These are phyloP conservation scores for Isabelozyma pseudorhagii DNA, from an alignment of 805 yeast species.

Conservation along the genomic window DNA sequence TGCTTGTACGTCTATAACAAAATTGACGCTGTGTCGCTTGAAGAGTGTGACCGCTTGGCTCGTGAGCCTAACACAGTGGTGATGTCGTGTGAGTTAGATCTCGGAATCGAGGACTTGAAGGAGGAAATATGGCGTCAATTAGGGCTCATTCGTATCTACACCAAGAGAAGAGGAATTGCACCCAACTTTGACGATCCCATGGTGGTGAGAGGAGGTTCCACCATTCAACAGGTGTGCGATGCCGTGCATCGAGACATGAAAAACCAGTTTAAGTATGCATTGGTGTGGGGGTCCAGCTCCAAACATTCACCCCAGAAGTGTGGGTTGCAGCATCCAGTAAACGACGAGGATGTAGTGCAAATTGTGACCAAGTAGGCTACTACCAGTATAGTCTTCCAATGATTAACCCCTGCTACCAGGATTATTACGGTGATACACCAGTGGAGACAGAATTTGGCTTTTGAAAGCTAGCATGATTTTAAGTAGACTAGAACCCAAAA, in stretches of 20 bases:
- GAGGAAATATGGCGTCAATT: conserved; percentile 93
- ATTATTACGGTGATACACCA: too few species aligned
- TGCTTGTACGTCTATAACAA: conserved; percentile 94
- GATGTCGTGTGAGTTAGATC: conserved; percentile 84
- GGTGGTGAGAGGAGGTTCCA: conserved; percentile 78
- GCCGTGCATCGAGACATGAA: conserved; percentile 91
- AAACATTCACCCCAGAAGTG: conserved; percentile 97
- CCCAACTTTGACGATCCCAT: conserved; percentile 88
- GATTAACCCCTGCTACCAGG: too few species aligned
- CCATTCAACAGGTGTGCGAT: conserved; percentile 86
- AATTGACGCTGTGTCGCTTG: conserved; percentile 91
- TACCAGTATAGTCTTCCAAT: too few species aligned
- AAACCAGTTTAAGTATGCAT: conserved; percentile 86
- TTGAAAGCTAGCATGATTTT: too few species aligned
- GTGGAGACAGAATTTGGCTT: too few species aligned
- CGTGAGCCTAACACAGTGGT: conserved; percentile 91
- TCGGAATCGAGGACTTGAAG: conserved; percentile 83
- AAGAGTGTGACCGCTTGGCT: conserved; percentile 90
- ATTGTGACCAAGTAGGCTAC: conserved; percentile 67
- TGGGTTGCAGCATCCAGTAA: conserved; percentile 77
- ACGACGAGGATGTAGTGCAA: conserved; percentile 93
- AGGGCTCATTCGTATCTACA: conserved; percentile 74
- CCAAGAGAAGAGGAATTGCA: conserved; percentile 78
- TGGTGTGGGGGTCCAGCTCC: conserved; percentile 95
- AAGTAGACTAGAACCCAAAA: too few species aligned